Base-by-base conservation (phyloP, 192 early-diverging fungal species). In the Coemansia sp. region DNA sequence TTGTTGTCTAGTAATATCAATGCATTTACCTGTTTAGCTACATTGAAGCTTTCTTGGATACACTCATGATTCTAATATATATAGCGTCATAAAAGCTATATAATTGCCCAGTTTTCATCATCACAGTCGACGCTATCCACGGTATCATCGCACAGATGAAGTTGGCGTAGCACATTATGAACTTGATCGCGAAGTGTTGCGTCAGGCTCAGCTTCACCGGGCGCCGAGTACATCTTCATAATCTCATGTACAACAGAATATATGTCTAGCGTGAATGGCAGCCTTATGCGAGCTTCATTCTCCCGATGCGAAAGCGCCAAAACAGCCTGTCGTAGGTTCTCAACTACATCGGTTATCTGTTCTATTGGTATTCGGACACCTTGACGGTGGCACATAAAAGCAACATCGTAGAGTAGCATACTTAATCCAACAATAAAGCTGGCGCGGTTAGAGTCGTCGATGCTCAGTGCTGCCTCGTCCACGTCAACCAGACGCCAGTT, bases 61-160 rank as follows among this genome's bases (percentile, higher is more conserved):
- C n/a, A n/a, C n/a, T n/a, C n/a, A n/a, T n/a, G n/a, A n/a, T n/a
- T n/a, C n/a, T n/a, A n/a, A n/a, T n/a, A n/a, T n/a, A n/a, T n/a
- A n/a, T n/a, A n/a, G n/a, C n/a, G n/a, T n/a, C 2, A 5, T 10
- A 34, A 34, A 32, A 34, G 5, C 24, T 54, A 78, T 10, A 78
- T 69, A 38, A 78, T 61, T 4, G 77, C 68, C 77, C 77, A 80
- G 57, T 69, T 74, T 5, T 73, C 76, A 2, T 78, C 76, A 5
- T 80, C 77, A 55, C 57, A 58, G 30, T 80, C 77, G 7, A 67
- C 56, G 38, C 32, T 61, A 44, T 74, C 77, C 9, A 80, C 58
- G 24, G 77, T 65, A 65, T 80, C 77, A 61, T 80, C 77, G 57
- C 77, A 80, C 21, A 80, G 52, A 60, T 68, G 77, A 65, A 80